Evolutionary conservation across 345 rosid genomes (phyloP), one percentile per base, ranked within the genome.

Genomic region (Kandelia obovata): DNA sequence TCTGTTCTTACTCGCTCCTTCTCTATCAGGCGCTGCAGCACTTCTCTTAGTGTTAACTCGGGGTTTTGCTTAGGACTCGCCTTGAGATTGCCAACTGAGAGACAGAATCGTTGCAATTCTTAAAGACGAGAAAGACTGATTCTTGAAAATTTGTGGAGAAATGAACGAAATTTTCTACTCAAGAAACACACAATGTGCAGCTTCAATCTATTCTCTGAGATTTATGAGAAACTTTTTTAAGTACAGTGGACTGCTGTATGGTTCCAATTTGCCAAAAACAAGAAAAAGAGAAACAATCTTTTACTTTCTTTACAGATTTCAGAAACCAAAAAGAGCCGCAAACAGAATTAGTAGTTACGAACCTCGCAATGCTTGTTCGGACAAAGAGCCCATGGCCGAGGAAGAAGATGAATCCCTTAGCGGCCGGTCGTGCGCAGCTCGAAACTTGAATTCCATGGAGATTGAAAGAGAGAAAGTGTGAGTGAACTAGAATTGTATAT

Each of bases 371-470:
- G 77, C 71, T 46, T 37, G 78, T 57, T 66, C 71, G 49, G 83
- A 32, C 34, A 67, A 67, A 67, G 32, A 61, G 11, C 71, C 53
- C 64, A 62, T 4, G 55, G 52, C 59, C 0, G 74, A 28, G 15
- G 80, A 47, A 20, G 70, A 47, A 2, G 83, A 35, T 11, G 55
- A 53, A 35, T 17, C 57, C 55, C 37, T 43, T 52, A 69, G 72
- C 34, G 77, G 73, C 37, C 75, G 66, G 23, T 4, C 23, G 58
- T 83, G 84, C 4, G 66, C 74, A 23, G 86, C 82, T 69, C 82
- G 80, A 73, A 68, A 78, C 66, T 78, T 83, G 77, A 85, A 83
- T 46, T 83, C 86, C 85, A 83, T 85, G 62, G 69, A 58, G 16
- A 5, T 15, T 19, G 11, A 15, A 7, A 15, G 23, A 46, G 46